Evolutionary conservation across 495 filamentous ascomycete genomes (phyloP), one percentile per base, ranked within the genome.

Genomic region (Platismatia glauca): DNA sequence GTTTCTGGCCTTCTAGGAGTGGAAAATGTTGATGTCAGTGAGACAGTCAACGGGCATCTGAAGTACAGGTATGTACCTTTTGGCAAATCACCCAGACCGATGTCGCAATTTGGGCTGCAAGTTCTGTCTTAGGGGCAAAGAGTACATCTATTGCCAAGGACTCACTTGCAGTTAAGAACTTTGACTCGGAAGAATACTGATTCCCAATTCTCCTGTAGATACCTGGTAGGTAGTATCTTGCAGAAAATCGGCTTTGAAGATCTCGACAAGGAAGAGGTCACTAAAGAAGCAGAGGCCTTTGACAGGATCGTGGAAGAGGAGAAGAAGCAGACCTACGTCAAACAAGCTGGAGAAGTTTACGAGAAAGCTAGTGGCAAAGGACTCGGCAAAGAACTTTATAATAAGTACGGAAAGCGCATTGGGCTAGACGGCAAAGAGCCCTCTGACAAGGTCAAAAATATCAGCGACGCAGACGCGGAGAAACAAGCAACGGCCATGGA

Each of bases 21-120:
- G 0, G 87, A 90, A 66, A 93, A 92, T 61, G 66, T 92, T 8
- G 79, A 95, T 69, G 79, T 89, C n/a, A 88, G 81, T 63, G 82
- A 86, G 15, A 79, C 83, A 37, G 84, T 93, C 39, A 82, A 78
- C 58, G 89, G 89, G 0, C 89, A 95, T 67, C 72, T 89, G 43
- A 53, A 53, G 29, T 53, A 53, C 50, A 53, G 50, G 50, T 53
- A 33, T 9, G 50, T 53, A 33, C 13, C 16, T 53, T 20, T 4
- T 20, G 24, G 13, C 3, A 31, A 27, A 6, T 33, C 7, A 11
- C 13, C 15, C 11, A 31, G 7, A 29, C 18, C 27, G 5, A 52
- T 16, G 4, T 52, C 9, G 9, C 11, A 16, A 24, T 27, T 4
- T 48, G 9, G 3, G 22, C 44, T 27, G 9, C 22, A 27, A 24